Conservation (phyloP, 768 basidiomycete genomes). For the Serendipita sp. region DNA sequence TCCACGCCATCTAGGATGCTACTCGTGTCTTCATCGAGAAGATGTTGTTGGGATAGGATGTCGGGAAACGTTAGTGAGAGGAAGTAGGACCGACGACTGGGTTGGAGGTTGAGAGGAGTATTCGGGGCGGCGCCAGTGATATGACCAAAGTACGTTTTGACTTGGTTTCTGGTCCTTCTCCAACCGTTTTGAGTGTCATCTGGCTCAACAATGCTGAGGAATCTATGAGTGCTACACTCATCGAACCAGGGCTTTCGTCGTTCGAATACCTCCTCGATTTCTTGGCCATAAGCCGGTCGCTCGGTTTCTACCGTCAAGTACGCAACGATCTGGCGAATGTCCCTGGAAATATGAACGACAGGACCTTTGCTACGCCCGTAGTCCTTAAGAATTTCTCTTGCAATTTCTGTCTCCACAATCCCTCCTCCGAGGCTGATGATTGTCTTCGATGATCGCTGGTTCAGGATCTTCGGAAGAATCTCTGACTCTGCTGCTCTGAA, state of each 20-base stretch:
- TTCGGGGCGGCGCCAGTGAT: conserved; percentile 62
- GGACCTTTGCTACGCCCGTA: conserved; percentile 47
- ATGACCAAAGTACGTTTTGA: conserved; percentile 76
- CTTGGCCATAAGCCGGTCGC: conserved; percentile 80
- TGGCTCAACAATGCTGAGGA: conserved; percentile 39
- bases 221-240: conserved; percentile 68
- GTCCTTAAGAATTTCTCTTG: conserved; percentile 52
- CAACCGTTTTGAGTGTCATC: conserved; percentile 17
- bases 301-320: conserved; percentile 63
- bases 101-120: conserved; percentile 34
- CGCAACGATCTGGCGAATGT: conserved; percentile 61
- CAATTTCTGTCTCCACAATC: conserved; percentile 70
- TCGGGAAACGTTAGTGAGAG: conserved; percentile 87
- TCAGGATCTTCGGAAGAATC: conserved; percentile 51
- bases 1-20: conserved; percentile 59
- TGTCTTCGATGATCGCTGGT: conserved; percentile 37
- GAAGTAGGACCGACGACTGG: conserved; percentile 69
- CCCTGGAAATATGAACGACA: conserved; percentile 73
- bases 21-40: conserved; percentile 36
- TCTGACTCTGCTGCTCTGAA: conserved; percentile 72
- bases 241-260: conserved; percentile 77
- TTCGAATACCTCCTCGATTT: conserved; percentile 65
- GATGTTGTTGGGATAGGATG: conserved; percentile 45
- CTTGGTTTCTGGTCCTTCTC: conserved; percentile 26
- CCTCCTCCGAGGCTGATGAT: conserved; percentile 89